phyloP scores from a whole-genome alignment of 2,329 filamentous ascomycete species.

The Myriosclerotinia duriaeana region DNA sequence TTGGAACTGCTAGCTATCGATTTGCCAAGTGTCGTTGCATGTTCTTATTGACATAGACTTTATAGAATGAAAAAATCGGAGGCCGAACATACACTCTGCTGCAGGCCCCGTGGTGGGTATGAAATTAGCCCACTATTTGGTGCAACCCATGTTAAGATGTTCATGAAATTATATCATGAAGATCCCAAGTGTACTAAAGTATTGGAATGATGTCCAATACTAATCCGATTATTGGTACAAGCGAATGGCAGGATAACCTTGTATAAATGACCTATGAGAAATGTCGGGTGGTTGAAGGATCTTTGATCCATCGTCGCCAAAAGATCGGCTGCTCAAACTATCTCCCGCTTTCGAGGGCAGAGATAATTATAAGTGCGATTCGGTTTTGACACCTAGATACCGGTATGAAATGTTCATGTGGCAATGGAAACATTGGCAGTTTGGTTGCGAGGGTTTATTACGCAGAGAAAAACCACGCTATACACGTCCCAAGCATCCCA shows the following conservation, averaged over 20 bases:
- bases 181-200: neutral
- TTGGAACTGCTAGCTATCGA: neutral
- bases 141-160: neutral
- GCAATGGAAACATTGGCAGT: neutral
- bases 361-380: neutral
- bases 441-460: neutral
- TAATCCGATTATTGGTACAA: neutral
- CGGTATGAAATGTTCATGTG: neutral
- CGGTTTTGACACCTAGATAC: neutral
- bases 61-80: neutral
- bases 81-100: no score
- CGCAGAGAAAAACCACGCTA: neutral
- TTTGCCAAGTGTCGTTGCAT: neutral
- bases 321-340: neutral
- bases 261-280: neutral
- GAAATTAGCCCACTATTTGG: neutral
- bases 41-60: neutral
- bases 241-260: neutral
- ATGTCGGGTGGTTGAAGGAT: neutral
- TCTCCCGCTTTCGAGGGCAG: neutral
- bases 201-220: neutral
- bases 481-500: neutral
- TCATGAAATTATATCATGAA: neutral
- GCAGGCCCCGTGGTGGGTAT: no score
- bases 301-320: neutral